Conservation (phyloP, 2,329 filamentous ascomycete species). For the Cadophora malorum region DNA sequence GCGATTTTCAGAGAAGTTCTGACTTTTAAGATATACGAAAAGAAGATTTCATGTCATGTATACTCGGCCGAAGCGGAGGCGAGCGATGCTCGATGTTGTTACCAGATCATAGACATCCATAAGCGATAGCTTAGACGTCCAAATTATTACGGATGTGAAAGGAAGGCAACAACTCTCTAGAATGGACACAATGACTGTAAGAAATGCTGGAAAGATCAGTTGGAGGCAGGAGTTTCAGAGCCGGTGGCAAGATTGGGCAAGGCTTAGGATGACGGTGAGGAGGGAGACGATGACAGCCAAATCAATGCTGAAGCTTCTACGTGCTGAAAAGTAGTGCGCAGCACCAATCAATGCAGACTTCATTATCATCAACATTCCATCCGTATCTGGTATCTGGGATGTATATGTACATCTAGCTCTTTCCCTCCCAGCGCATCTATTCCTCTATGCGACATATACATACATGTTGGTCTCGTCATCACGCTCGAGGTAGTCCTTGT, state of each 20-base stretch:
- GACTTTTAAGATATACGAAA: too few relatives aligned
- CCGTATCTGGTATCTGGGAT: not conserved
- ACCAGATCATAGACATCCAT: too few relatives aligned
- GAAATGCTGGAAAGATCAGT: too few relatives aligned
- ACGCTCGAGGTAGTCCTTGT: slow-evolving; percentile 91
- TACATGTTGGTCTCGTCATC: slow-evolving; percentile 65
- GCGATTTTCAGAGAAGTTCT: too few relatives aligned
- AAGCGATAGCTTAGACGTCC: too few relatives aligned
- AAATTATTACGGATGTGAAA: too few relatives aligned
- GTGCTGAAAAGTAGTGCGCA: not conserved
- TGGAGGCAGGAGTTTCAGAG: not conserved
- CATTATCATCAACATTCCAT: not conserved
- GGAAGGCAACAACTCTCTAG: too few relatives aligned
- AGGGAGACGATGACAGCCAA: not conserved
- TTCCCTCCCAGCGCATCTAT: not conserved
- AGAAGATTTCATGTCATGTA: too few relatives aligned
- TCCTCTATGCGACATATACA: slow-evolving; percentile 68
- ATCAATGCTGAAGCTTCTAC: not conserved
- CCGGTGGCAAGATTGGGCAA: not conserved
- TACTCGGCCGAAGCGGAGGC: too few relatives aligned
- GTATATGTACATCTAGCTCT: not conserved
- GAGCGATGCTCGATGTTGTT: too few relatives aligned
- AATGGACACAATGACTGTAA: too few relatives aligned
- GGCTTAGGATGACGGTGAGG: not conserved
- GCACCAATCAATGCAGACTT: not conserved